Evolutionary conservation across 306 rosid species (phyloP), one percentile per base, ranked within the genome.

Genomic region (Ochetophila trinervis): DNA sequence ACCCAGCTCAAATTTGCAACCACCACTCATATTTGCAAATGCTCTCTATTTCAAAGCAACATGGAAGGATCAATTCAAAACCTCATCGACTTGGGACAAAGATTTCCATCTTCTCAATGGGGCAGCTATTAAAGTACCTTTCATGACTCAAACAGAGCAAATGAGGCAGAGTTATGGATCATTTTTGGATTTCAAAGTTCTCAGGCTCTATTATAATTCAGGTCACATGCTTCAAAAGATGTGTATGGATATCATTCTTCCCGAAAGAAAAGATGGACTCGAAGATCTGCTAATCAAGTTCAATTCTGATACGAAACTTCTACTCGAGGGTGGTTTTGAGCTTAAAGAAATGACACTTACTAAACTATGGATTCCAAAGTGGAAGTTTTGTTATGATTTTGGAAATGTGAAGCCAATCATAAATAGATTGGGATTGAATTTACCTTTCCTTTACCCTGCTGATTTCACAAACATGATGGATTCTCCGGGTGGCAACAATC

Each of bases 11-110:
- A 3, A 0, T 56, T 16, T 16, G 36, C 0, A 1, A 0, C 63
- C 64, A 32, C 74, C 32, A 27, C 60, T 72, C 4, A 19, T 53
- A 20, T 57, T 72, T 42, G 75, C 42, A 1, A 78, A 68, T 68
- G 75, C 69, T 20, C 19, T 73, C 5, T 72, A 63, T 17, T 78
- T 78, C 68, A 67, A 73, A 68, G 78, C 75, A 63, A 32, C 53
- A 1, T 78, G 76, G 75, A 21, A 16, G 4, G 8, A 15, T 0
- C 16, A 27, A n/a, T 78, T 73, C 21, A 4, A 52, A 40, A n/a
- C 55, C 4, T 18, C 14, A 1, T 2, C 0, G 6, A 73, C 75
- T 4, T 1, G 2, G 58, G 49, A n/a, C n/a, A n/a, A n/a, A n/a
- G n/a, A 14, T 35, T 78, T 78, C 57, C 53, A 57, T 23, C 72